Evolutionary conservation across 345 rosid genomes (phyloP), one percentile per base, ranked within the genome.

Genomic region (Euphorbia lathyris): DNA sequence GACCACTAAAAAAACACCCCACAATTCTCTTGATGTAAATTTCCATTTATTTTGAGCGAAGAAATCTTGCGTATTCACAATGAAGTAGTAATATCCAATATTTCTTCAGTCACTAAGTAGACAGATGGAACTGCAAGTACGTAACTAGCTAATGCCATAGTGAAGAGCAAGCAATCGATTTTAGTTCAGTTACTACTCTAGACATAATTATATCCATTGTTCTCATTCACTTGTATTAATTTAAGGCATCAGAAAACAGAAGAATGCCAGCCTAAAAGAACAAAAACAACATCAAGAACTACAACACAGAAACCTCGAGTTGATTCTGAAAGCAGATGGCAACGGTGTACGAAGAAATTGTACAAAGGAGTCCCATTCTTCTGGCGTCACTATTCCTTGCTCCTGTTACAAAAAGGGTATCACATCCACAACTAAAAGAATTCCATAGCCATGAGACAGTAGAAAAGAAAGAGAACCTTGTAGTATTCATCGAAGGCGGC

Each of bases 271-370:
- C n/a, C n/a, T n/a, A n/a, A n/a, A n/a, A n/a, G n/a, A n/a, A n/a
- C n/a, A n/a, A n/a, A n/a, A n/a, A n/a, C n/a, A n/a, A n/a, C n/a
- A n/a, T n/a, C n/a, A n/a, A n/a, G n/a, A n/a, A n/a, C n/a, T n/a
- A n/a, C n/a, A n/a, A n/a, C n/a, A 10, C 23, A 7, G 43, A 5
- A 55, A 88, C 99, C 91, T 88, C 29, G 98, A 87, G 71, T 95
- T 90, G 61, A 95, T 93, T 76, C 99, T 81, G 83, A 95, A 95
- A 72, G 98, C 97, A 67, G 98, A 86, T n/a, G 98, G 98, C 82
- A 95, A 81, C 1, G 99, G 96, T 29, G 85, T 90, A 6, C 91
- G 87, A 67, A 95, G 97, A 76, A 80, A 50, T 52, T 85, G 90
- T 36, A 87, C 74, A 68, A 95, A 90, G 17, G 79, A 70, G 65